Conservation (phyloP, 192 early-diverging fungal genomes). For the Backusella parvicylindrica region DNA sequence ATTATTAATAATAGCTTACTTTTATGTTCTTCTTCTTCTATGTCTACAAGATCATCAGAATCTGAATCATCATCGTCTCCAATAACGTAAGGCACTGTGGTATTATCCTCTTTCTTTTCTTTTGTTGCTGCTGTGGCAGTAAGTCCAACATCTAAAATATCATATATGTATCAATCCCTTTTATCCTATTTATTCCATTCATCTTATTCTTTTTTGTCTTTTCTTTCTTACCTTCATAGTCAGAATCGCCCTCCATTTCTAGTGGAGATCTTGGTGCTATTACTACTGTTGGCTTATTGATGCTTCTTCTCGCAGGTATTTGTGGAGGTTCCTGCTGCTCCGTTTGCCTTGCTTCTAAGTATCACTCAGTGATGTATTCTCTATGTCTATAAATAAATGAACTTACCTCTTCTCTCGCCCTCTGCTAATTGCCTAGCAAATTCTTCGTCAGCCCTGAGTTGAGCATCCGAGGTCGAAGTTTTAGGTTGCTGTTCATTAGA, state of each 20-base stretch:
- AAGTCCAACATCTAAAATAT: not conserved
- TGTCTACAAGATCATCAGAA: slow-evolving; percentile 23
- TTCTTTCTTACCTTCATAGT: slow-evolving; percentile 6
- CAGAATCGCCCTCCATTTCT: slow-evolving; percentile 12
- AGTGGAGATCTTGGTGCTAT: slow-evolving; percentile 10
- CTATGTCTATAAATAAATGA: too few species aligned
- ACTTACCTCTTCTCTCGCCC: slow-evolving; percentile 20
- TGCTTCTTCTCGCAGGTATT: not conserved
- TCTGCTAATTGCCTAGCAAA: slow-evolving; percentile 45
- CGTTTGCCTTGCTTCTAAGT: not conserved
- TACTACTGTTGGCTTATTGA: not conserved
- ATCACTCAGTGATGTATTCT: not conserved
- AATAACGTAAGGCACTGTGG: slow-evolving; percentile 16
- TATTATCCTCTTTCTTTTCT: not conserved
- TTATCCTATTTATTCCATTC: not conserved
- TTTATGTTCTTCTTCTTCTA: slow-evolving; percentile 11
- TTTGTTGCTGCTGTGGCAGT: not conserved
- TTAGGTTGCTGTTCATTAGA: not conserved
- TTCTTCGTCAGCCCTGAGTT: slow-evolving; percentile 50
- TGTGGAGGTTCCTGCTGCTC: not conserved
- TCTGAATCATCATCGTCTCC: slow-evolving; percentile 27
- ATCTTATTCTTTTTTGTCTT: not conserved
- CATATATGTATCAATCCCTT: not conserved
- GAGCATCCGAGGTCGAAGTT: slow-evolving; percentile 43
- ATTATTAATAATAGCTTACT: not conserved